phyloP scores from a whole-genome alignment of 441 rosid species.

The Aleurites moluccanus region DNA sequence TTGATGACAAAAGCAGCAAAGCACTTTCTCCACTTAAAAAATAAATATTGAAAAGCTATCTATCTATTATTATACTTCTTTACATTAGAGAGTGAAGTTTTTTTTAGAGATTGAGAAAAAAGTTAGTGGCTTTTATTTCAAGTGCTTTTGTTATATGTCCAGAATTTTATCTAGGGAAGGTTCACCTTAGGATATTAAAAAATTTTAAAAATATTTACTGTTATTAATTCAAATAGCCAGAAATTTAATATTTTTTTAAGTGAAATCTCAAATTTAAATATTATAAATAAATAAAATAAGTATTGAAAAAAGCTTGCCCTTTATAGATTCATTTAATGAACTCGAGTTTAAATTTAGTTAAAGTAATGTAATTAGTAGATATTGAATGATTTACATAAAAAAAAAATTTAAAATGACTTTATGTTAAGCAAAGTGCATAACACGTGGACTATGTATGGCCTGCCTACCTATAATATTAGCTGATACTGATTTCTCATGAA shows the following conservation, averaged over 20 bases:
- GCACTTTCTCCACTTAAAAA: constrained; percentile 21
- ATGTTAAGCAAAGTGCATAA: constrained; percentile 16
- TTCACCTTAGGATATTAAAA: neutral
- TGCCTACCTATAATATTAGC: neutral
- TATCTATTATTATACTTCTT: constrained; percentile 22
- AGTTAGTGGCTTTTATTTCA: constrained; percentile 1
- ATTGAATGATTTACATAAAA: too few relatives aligned
- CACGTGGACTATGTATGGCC: constrained; percentile 24
- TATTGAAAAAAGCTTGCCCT: too few relatives aligned
- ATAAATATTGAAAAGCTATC: constrained; percentile 12
- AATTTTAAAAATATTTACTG: too few relatives aligned
- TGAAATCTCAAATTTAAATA: too few relatives aligned
- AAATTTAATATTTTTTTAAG: too few relatives aligned
- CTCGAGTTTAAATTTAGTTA: too few relatives aligned
- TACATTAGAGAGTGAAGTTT: neutral
- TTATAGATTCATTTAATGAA: too few relatives aligned
- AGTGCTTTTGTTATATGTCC: neutral
- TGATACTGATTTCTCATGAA: constrained; percentile 6
- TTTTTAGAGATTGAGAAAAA: neutral
- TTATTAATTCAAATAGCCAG: too few relatives aligned
- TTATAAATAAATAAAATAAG: too few relatives aligned
- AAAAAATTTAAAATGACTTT: too few relatives aligned
- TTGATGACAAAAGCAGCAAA: constrained; percentile 35
- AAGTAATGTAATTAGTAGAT: too few relatives aligned
- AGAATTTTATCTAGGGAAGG: constrained; percentile 11